Evolutionary conservation across 345 rosid species (phyloP).

Genomic region (Gossypium turneri): DNA sequence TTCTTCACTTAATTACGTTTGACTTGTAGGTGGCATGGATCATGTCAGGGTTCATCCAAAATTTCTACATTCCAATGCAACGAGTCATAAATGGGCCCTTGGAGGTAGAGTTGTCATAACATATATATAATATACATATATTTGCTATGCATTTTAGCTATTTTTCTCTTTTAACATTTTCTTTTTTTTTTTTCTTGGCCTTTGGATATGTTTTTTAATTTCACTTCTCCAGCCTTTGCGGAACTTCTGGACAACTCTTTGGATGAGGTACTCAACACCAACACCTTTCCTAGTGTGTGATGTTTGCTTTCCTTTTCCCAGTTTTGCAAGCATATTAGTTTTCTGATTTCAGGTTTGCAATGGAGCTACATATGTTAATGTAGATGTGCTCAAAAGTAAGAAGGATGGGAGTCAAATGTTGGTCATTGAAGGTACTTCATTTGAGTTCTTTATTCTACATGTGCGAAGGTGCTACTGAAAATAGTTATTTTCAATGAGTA

Average conservation of each 20-base stretch:
- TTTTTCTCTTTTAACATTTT: constrained; percentile 1
- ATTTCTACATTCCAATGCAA: constrained; percentile 93
- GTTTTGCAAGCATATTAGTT: not conserved
- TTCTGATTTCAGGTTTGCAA: constrained; percentile 46
- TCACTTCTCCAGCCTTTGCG: constrained; percentile 61
- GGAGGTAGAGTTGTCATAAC: constrained; percentile 53
- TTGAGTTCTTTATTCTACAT: not conserved
- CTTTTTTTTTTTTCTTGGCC: not conserved
- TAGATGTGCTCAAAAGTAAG: constrained; percentile 67
- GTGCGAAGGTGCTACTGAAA: not conserved
- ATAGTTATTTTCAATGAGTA: constrained; percentile 22
- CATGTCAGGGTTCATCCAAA: constrained; percentile 96
- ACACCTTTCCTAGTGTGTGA: not conserved
- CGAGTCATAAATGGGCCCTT: constrained; percentile 99
- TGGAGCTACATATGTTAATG: constrained; percentile 74
- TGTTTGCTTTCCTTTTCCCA: constrained; percentile 1
- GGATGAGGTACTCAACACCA: constrained; percentile 60
- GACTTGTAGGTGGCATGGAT: constrained; percentile 66
- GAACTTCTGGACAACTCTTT: constrained; percentile 87
- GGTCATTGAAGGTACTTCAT: constrained; percentile 60
- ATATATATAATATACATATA: not conserved
- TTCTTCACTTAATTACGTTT: not conserved
- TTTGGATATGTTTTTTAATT: constrained; percentile 10
- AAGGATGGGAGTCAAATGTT: constrained; percentile 67
- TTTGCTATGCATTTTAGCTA: constrained; percentile 3